A percentile compares a stretch with the other conserved stretches of the same genome.
Evolutionary conservation across 805 yeast genomes (phyloP).

Genomic region (Alloascoidea africana): DNA sequence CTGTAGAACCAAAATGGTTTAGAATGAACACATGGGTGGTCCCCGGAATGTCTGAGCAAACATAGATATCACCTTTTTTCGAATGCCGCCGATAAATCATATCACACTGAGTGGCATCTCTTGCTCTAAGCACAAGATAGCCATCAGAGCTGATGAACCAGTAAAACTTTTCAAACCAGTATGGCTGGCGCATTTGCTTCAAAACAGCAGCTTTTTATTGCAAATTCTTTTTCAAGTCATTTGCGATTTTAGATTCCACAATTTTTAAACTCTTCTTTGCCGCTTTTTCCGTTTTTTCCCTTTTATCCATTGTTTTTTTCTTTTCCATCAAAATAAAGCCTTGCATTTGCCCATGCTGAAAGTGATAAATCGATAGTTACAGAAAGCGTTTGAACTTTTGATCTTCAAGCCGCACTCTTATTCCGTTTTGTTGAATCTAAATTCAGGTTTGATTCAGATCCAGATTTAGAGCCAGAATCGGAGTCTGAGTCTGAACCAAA

Average conservation of each 20-base stretch:
- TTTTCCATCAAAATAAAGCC: conserved; percentile 63
- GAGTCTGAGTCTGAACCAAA: conserved; percentile 21
- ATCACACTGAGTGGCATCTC: conserved; percentile 68
- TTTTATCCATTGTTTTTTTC: conserved; percentile 65
- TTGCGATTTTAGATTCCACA: conserved; percentile 63
- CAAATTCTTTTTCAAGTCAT: conserved; percentile 59
- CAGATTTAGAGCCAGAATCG: conserved; percentile 16
- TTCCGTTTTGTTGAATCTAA: conserved; percentile 6
- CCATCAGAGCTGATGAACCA: conserved; percentile 95
- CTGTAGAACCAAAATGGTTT: conserved; percentile 32
- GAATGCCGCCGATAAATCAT: conserved; percentile 68
- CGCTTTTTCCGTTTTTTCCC: conserved; percentile 63
- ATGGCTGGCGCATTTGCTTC: conserved; percentile 52
- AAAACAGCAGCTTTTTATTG: conserved; percentile 36
- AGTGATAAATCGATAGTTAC: conserved; percentile 53
- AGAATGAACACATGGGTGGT: conserved; percentile 67
- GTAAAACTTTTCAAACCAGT: conserved; percentile 86
- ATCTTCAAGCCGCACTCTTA: too few species aligned
- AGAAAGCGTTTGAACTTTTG: conserved; percentile 18
- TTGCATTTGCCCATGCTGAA: conserved; percentile 83
- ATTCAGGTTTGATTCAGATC: conserved; percentile 14
- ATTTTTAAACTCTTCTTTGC: conserved; percentile 67
- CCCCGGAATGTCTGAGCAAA: conserved; percentile 61
- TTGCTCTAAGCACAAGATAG: conserved; percentile 73
- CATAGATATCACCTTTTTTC: conserved; percentile 54